phyloP scores from a whole-genome alignment of 2,329 filamentous ascomycete species.

The Alternaria ethzedia region DNA sequence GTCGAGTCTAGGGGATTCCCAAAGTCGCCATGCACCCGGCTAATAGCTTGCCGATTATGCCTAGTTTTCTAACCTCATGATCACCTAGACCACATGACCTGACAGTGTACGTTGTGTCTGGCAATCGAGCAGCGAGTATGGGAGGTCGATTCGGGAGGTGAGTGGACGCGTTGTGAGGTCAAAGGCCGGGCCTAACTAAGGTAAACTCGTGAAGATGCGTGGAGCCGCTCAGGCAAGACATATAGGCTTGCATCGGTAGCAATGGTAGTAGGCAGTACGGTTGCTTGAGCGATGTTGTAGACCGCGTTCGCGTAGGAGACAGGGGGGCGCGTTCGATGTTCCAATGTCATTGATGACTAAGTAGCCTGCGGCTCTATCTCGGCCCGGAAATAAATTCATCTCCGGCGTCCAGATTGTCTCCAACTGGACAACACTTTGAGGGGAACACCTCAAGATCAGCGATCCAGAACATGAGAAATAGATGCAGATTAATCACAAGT shows the following conservation, averaged over 20 bases:
- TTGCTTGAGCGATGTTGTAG: neutral
- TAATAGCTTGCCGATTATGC: neutral
- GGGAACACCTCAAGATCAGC: neutral
- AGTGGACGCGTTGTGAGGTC: neutral
- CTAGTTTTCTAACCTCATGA: neutral
- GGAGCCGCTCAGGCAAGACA: rapidly evolving
- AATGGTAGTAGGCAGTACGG: neutral
- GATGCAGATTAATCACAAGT: neutral
- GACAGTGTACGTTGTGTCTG: neutral
- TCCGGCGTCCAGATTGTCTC: neutral
- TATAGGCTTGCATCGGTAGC: neutral
- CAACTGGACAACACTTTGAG: neutral
- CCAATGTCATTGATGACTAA: slow-evolving; percentile 3
- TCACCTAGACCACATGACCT: neutral
- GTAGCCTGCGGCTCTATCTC: neutral
- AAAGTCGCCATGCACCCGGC: neutral
- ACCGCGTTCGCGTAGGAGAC: neutral
- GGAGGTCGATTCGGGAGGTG: neutral
- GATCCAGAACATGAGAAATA: rapidly evolving
- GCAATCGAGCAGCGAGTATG: neutral
- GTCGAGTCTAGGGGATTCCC: neutral
- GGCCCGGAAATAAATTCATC: neutral
- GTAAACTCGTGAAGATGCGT: neutral
- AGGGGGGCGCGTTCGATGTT: neutral
- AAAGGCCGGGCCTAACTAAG: neutral